phyloP scores from a whole-genome alignment of 225 moss, liverwort and hornwort species.

The Neckera pumila region DNA sequence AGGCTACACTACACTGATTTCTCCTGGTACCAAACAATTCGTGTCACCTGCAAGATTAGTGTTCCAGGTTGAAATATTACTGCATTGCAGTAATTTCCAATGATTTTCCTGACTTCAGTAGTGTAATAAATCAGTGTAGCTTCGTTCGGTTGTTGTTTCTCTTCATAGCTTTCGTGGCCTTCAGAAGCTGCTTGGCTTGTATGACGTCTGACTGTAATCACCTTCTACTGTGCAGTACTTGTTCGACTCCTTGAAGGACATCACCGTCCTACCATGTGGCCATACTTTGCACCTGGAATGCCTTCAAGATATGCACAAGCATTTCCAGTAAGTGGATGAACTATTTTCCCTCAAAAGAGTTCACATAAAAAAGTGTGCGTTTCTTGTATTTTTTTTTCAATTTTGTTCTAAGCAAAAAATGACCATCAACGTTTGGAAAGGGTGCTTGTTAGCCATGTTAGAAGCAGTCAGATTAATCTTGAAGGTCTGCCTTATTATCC shows the following conservation, averaged over 20 bases:
- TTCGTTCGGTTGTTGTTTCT: background rate
- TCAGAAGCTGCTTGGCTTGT: background rate
- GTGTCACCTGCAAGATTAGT: background rate
- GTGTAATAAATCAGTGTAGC: too few relatives aligned
- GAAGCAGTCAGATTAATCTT: background rate
- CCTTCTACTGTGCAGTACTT: constrained; percentile 47
- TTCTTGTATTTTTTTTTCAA: background rate
- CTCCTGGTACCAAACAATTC: background rate
- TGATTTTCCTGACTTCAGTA: background rate
- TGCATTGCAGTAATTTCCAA: background rate
- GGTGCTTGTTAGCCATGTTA: too few relatives aligned
- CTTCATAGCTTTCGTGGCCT: background rate
- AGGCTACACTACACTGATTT: background rate
- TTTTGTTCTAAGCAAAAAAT: too few relatives aligned
- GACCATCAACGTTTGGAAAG: background rate
- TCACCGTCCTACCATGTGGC: constrained; percentile 75
- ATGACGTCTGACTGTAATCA: background rate
- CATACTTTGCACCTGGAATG: constrained; percentile 91
- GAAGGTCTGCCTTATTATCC: too few relatives aligned
- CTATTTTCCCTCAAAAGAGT: background rate
- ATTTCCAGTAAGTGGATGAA: constrained; percentile 52
- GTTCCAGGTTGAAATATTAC: background rate
- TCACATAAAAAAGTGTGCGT: background rate
- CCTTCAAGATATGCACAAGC: constrained; percentile 80
- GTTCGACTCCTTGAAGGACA: constrained; percentile 78